These are phyloP conservation scores for Phaffomyces antillensis DNA, from an alignment of 805 yeast genomes.

Conservation along the genomic window DNA sequence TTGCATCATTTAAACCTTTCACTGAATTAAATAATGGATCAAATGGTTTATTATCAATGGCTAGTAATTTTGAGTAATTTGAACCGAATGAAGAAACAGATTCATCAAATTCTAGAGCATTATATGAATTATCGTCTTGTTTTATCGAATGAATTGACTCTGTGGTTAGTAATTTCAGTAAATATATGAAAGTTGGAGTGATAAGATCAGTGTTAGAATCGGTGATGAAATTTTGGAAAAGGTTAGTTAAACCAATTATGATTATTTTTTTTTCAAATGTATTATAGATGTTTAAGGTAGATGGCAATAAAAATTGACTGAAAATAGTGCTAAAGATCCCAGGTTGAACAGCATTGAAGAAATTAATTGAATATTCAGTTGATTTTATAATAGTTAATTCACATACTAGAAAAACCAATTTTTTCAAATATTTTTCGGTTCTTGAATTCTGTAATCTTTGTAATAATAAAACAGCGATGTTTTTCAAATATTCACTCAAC, in stretches of 20 bases:
- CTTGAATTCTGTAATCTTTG: constrained; percentile 75
- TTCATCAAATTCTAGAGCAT: constrained; percentile 53
- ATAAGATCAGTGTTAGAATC: constrained; percentile 37
- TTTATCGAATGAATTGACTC: constrained; percentile 30
- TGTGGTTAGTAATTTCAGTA: constrained; percentile 32
- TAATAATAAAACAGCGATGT: constrained; percentile 68
- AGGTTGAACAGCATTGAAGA: constrained; percentile 68
- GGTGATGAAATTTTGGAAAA: constrained; percentile 30
- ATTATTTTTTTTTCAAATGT: constrained; percentile 49
- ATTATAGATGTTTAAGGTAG: constrained; percentile 40
- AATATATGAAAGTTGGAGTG: constrained; percentile 34
- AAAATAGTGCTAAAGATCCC: constrained; percentile 46
- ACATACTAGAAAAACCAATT: constrained; percentile 59
- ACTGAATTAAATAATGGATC: constrained; percentile 46
- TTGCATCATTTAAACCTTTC: constrained; percentile 14
- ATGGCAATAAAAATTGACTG: constrained; percentile 32
- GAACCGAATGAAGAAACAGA: constrained; percentile 74
- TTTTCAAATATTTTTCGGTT: constrained; percentile 74
- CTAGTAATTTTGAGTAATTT: constrained; percentile 64
- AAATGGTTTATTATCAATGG: constrained; percentile 50
- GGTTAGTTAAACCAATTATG: constrained; percentile 41
- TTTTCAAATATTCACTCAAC: constrained; percentile 51
- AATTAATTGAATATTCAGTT: constrained; percentile 48
- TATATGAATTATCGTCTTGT: constrained; percentile 31
- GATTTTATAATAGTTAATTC: constrained; percentile 39